phyloP scores from a whole-genome alignment of 2,329 filamentous ascomycete genomes.

The Exophiala sideris region DNA sequence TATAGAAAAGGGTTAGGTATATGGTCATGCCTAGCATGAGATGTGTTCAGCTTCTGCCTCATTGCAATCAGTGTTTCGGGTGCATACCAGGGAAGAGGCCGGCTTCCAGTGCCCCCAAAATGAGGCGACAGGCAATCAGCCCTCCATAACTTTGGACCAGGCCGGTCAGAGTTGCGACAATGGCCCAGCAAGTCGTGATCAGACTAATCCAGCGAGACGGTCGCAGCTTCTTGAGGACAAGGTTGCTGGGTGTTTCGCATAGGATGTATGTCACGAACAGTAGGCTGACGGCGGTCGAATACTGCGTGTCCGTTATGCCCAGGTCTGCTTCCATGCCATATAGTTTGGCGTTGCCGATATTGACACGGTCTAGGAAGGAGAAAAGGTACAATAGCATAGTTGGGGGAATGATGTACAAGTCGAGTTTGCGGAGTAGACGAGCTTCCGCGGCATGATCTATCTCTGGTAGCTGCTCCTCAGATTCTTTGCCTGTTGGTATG shows the following conservation, averaged over 20 bases:
- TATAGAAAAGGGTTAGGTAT: conserved; percentile 48
- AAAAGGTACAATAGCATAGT: conserved; percentile 60
- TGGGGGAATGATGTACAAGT: conserved; percentile 40
- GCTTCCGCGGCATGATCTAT: conserved; percentile 25
- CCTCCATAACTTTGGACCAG: conserved; percentile 47
- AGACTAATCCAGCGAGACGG: conserved; percentile 52
- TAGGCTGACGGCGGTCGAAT: conserved; percentile 65
- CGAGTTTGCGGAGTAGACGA: conserved; percentile 38
- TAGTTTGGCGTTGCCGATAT: conserved; percentile 48
- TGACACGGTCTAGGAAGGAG: conserved; percentile 48
- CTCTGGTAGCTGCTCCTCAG: conserved; percentile 6
- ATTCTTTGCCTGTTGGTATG: conserved; percentile 5
- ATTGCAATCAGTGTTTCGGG: not conserved
- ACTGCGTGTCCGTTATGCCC: conserved; percentile 53
- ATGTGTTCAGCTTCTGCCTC: conserved; percentile 10
- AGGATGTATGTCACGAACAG: conserved; percentile 61
- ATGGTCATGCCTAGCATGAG: conserved; percentile 47
- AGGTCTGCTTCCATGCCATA: conserved; percentile 44
- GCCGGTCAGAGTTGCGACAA: conserved; percentile 51
- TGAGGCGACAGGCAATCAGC: conserved; percentile 47
- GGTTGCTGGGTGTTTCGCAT: conserved; percentile 37
- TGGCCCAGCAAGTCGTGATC: conserved; percentile 42
- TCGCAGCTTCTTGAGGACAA: conserved; percentile 45
- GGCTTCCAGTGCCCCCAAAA: conserved; percentile 43
- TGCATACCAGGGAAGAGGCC: conserved; percentile 37